Conservation (phyloP, 768 basidiomycete species). For the Podaxis carcinomalis region DNA sequence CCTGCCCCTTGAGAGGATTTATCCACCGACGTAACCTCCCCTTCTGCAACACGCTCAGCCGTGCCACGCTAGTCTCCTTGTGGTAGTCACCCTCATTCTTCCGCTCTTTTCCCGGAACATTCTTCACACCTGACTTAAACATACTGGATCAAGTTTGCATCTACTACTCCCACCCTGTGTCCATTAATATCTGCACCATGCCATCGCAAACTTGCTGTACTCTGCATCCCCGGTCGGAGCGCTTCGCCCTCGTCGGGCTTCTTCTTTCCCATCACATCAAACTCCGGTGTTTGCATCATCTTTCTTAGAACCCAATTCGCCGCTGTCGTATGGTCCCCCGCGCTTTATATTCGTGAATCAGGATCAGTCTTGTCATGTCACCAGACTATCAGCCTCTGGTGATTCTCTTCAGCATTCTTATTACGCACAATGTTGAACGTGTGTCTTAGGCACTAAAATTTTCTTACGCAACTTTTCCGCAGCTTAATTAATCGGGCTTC, state of each 20-base stretch:
- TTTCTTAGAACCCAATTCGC: neutral
- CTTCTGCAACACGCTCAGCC: neutral
- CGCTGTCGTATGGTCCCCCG: neutral
- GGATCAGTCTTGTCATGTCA: neutral
- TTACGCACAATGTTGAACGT: neutral
- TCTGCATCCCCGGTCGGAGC: conserved; percentile 7
- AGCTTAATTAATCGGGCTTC: conserved; percentile 9
- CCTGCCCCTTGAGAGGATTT: conserved; percentile 6
- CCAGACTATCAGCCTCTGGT: neutral
- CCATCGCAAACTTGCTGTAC: neutral
- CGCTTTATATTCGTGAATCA: neutral
- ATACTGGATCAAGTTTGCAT: neutral
- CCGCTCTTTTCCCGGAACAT: neutral
- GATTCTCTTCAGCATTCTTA: neutral
- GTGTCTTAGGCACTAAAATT: neutral
- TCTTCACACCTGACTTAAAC: neutral
- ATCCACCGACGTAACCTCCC: neutral
- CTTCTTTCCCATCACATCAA: neutral
- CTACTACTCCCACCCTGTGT: neutral
- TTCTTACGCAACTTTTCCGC: neutral
- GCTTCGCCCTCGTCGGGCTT: neutral
- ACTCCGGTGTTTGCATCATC: neutral
- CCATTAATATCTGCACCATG: neutral
- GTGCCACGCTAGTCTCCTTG: neutral
- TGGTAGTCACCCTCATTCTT: neutral